phyloP scores from a whole-genome alignment of 116 monocot species.

The Phalaenopsis hybrid region DNA sequence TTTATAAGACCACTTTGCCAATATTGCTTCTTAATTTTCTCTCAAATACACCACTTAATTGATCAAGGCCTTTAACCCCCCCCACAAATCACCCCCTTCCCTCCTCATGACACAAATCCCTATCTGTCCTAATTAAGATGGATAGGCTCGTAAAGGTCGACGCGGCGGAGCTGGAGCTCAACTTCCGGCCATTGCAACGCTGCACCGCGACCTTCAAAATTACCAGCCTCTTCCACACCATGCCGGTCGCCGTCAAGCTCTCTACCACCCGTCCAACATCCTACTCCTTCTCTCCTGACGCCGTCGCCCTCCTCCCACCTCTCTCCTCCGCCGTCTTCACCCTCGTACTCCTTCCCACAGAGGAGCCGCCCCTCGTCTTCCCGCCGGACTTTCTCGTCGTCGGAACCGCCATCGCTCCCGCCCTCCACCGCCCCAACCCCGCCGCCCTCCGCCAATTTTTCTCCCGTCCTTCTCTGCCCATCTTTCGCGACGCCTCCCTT shows the following conservation, averaged over 20 bases:
- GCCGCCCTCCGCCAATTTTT: constrained; percentile 24
- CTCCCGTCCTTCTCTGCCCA: constrained; percentile 16
- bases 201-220: constrained; percentile 24
- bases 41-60: background rate
- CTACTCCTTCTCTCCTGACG: constrained; percentile 13
- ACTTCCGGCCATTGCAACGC: constrained; percentile 15
- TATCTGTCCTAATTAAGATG: constrained; percentile 13
- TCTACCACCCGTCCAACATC: constrained; percentile 19
- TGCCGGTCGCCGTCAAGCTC: constrained; percentile 37
- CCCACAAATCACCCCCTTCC: background rate
- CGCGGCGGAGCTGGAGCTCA: constrained; percentile 15
- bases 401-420: constrained; percentile 25
- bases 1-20: too few species aligned
- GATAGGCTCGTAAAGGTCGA: constrained; percentile 40
- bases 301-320: constrained; percentile 7
- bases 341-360: constrained; percentile 11
- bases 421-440: constrained; percentile 17
- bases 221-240: constrained; percentile 58
- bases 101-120: background rate
- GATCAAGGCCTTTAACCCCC: background rate
- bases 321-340: constrained; percentile 19
- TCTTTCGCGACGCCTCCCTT: constrained; percentile 34
- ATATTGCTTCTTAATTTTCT: too few species aligned
- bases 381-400: constrained; percentile 20
- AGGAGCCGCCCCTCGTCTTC: background rate